Evolutionary conservation across 2,329 filamentous ascomycete species (phyloP).

Genomic region (Fusarium gaditjirri): DNA sequence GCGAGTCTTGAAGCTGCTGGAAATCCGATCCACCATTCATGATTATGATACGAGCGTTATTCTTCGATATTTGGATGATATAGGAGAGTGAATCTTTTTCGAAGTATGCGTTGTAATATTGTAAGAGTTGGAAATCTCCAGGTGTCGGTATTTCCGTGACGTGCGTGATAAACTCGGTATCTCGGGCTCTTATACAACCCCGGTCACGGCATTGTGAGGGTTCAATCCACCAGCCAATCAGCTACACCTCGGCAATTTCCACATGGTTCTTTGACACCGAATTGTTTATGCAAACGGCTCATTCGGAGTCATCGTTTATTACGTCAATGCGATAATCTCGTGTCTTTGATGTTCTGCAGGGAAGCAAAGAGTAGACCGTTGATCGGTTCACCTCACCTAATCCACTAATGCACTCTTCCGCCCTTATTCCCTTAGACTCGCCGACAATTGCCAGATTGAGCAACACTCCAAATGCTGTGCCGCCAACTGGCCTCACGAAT

Average conservation of each 20-base stretch:
- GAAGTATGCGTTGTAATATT: not conserved
- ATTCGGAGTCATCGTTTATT: not conserved
- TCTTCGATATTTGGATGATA: accelerated
- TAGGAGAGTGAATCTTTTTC: accelerated
- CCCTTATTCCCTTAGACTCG: not conserved
- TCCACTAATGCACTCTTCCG: not conserved
- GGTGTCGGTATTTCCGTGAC: not conserved
- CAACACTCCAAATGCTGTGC: not conserved
- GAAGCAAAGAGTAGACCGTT: not conserved
- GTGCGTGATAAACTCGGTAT: slow-evolving; percentile 10
- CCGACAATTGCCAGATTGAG: not conserved
- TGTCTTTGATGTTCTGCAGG: not conserved
- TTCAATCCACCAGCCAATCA: not conserved
- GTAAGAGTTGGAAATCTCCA: not conserved
- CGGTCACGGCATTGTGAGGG: not conserved
- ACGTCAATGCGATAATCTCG: not conserved
- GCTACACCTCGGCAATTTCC: not conserved
- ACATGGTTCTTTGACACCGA: not conserved
- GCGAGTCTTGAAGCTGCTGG: slow-evolving; percentile 2
- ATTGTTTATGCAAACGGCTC: not conserved
- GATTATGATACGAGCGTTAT: not conserved
- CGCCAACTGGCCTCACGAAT: not conserved
- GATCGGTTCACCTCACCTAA: too few relatives aligned
- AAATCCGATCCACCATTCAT: not conserved
- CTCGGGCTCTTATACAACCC: slow-evolving; percentile 15